Base-by-base conservation (phyloP, 1,139 yeast genomes). In the Pichia sp. region DNA sequence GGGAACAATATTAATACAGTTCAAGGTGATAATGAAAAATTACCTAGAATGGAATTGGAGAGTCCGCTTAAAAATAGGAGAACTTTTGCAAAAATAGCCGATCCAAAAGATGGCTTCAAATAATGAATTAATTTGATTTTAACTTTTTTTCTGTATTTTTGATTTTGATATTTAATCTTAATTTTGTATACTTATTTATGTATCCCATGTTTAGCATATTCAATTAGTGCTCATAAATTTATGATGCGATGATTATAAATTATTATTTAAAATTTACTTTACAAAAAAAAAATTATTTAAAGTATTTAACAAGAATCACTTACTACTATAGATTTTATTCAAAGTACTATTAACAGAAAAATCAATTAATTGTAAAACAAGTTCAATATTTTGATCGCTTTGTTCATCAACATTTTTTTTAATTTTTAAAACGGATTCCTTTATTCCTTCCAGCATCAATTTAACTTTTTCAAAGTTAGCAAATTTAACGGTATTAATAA, bases 401-500 rank as follows among this genome's bases (percentile, higher is more conserved):
- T 39, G n/a, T n/a, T n/a, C n/a, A n/a, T n/a, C 16, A 4, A 34
- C 16, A 16, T 30, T 28, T 1, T 34, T 22, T 12, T 24, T 22
- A 23, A 36, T 16, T 7, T 25, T 11, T 10, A n/a, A 20, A 39
- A 25, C 28, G 9, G 20, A 25, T 9, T 20, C 12, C n/a, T 24
- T 35, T 27, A 49, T 20, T 6, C n/a, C 26, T 3, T 41, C n/a
- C 10, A 46, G 30, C 6, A 40, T 22, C 6, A 12, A 25, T 7
- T 30, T 12, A n/a, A 41, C 23, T 28, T 28, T 41, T 9, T 28
- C 28, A 3, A 22, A 11, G 8, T 43, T 41, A 6, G 30, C 16
- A 27, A 47, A 47, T 37, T 63, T 71, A 24, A 77, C 59, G 0
- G 73, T 74, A 12, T 76, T 70, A 41, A 80, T 58, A 35, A 82